Percentiles rank a stretch among this genome's conserved stretches.
phyloP scores from a whole-genome alignment of 495 filamentous ascomycete genomes.

The Aeminium ludgeri region DNA sequence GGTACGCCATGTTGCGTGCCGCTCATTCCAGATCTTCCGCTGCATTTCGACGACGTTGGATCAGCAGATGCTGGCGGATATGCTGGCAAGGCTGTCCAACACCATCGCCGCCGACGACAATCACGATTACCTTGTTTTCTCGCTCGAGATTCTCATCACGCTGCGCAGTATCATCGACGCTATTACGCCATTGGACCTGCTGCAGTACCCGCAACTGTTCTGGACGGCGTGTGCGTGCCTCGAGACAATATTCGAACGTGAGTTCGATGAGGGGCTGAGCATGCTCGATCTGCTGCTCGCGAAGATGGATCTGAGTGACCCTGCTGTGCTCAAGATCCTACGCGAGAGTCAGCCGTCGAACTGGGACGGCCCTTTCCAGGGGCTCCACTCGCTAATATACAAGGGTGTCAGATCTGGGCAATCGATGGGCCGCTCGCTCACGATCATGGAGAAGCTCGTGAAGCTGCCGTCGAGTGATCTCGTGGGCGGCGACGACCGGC shows the following conservation, averaged over 20 bases:
- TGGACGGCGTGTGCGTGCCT: slow-evolving; percentile 95
- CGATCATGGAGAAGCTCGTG: slow-evolving; percentile 59
- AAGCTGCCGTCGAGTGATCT: slow-evolving; percentile 63
- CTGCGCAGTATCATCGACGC: slow-evolving; percentile 76
- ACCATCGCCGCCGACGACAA: slow-evolving; percentile 81
- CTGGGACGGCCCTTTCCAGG: slow-evolving; percentile 84
- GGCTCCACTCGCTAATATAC: slow-evolving; percentile 68
- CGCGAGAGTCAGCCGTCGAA: slow-evolving; percentile 62
- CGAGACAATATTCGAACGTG: slow-evolving; percentile 85
- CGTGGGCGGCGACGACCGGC: slow-evolving; percentile 60
- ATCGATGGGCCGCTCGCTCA: slow-evolving; percentile 60
- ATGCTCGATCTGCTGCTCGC: slow-evolving; percentile 81
- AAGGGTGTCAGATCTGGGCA: slow-evolving; percentile 81
- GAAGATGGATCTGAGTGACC: slow-evolving; percentile 65
- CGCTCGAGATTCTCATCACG: slow-evolving; percentile 92
- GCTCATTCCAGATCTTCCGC: slow-evolving; percentile 93
- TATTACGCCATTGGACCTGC: slow-evolving; percentile 57
- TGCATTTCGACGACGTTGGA: slow-evolving; percentile 82
- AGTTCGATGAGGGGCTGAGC: slow-evolving; percentile 77
- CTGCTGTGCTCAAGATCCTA: slow-evolving; percentile 47
- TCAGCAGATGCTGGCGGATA: slow-evolving; percentile 84
- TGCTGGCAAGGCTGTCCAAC: slow-evolving; percentile 85
- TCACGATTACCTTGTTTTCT: slow-evolving; percentile 81
- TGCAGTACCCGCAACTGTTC: slow-evolving; percentile 84
- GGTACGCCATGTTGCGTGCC: slow-evolving; percentile 85